These are phyloP conservation scores for Flaveria trinervia DNA, from an alignment of 129 eudicot genomes.

Conservation along the genomic window DNA sequence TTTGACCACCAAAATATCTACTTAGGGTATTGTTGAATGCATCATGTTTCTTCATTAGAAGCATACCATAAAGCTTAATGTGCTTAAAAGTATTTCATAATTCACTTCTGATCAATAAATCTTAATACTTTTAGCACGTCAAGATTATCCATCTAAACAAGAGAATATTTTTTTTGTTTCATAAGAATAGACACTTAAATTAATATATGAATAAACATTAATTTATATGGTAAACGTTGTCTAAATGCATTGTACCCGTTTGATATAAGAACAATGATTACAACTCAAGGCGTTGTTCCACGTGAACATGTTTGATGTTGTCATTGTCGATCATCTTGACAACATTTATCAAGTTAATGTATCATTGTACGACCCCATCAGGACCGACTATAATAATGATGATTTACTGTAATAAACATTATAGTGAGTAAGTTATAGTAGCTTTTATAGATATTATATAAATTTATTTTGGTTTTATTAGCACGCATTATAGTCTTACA, in stretches of 20 bases:
- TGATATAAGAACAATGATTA: constrained; percentile 1
- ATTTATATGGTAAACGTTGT: background rate
- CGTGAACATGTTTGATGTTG: constrained; percentile 24
- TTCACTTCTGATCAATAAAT: background rate
- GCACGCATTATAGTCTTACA: background rate
- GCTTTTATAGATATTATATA: background rate
- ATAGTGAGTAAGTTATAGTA: background rate
- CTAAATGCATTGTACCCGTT: background rate
- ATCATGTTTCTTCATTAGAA: constrained; percentile 19
- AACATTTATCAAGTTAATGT: constrained; percentile 12
- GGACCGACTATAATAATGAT: background rate
- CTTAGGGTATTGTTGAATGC: constrained; percentile 16
- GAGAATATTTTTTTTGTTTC: background rate
- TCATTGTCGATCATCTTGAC: background rate
- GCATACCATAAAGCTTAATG: constrained; percentile 5
- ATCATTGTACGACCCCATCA: constrained; percentile 1
- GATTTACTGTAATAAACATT: background rate
- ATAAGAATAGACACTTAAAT: background rate
- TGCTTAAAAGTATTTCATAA: background rate
- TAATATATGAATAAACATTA: background rate
- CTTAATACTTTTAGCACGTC: background rate
- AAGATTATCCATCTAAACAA: background rate
- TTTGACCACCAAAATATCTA: constrained; percentile 18
- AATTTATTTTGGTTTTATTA: background rate
- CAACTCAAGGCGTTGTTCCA: constrained; percentile 3